Evolutionary conservation across 2,329 filamentous ascomycete genomes (phyloP).

Genomic region (Neopestalotiopsis rosae): DNA sequence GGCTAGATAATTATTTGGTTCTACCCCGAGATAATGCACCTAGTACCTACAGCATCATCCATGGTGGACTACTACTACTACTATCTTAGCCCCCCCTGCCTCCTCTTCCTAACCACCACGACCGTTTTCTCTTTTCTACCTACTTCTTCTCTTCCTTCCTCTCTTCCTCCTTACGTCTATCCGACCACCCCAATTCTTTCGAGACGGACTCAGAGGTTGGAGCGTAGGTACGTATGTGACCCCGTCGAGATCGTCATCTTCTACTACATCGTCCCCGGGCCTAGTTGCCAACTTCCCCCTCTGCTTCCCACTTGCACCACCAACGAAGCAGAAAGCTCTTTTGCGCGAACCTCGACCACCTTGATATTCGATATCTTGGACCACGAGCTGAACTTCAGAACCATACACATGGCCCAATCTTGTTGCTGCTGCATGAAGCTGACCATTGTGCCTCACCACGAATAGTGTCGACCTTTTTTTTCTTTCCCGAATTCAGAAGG

Average conservation of each 20-base stretch:
- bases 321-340: conserved; percentile 3
- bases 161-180: conserved; percentile 39
- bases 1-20: conserved; percentile 9
- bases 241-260: conserved; percentile 25
- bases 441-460: neutral
- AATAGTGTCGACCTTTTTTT: neutral
- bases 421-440: too few species aligned
- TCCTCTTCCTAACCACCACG: conserved; percentile 29
- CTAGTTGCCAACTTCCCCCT: neutral
- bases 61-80: conserved; percentile 21
- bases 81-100: conserved; percentile 22
- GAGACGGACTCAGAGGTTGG: conserved; percentile 34
- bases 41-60: neutral
- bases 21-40: conserved; percentile 11
- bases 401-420: neutral
- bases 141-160: conserved; percentile 39
- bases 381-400: too few species aligned
- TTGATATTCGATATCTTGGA: too few species aligned
- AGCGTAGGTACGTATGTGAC: conserved; percentile 38
- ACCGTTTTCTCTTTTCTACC: conserved; percentile 31
- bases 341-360: conserved; percentile 29
- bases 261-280: conserved; percentile 15
- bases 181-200: conserved; percentile 41
- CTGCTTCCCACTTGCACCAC: neutral
- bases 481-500: neutral